Percentiles rank a stretch among this genome's conserved stretches.
Conservation (phyloP, 176 grass and related monocot species). For the Microstegium vimineum region DNA sequence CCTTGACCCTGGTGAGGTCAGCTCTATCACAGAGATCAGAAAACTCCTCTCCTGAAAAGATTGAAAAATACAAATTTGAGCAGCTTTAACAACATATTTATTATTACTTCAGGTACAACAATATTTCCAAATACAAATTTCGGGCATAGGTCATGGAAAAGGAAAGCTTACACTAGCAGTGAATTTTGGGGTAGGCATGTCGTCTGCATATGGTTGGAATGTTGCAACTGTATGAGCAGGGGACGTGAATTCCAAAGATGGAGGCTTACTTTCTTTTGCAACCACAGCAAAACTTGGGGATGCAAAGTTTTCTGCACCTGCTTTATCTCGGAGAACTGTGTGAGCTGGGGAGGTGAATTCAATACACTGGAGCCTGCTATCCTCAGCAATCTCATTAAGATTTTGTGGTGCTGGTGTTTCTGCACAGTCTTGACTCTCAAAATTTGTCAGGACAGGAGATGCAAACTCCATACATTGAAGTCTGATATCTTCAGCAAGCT, state of each 20-base stretch:
- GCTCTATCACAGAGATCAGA: slow-evolving; percentile 62
- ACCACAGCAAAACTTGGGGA: slow-evolving; percentile 31
- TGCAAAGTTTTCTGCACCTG: slow-evolving; percentile 23
- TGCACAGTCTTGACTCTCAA: slow-evolving; percentile 31
- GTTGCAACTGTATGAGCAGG: slow-evolving; percentile 63
- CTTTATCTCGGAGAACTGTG: slow-evolving; percentile 36
- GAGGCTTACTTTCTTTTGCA: slow-evolving; percentile 2
- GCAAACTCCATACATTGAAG: slow-evolving; percentile 40
- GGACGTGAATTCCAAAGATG: slow-evolving; percentile 51
- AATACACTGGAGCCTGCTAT: slow-evolving; percentile 10
- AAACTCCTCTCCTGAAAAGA: slow-evolving; percentile 86
- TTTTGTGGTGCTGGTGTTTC: slow-evolving; percentile 32
- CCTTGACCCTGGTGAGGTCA: slow-evolving; percentile 59
- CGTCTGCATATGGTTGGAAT: slow-evolving; percentile 57
- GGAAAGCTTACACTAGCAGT: slow-evolving; percentile 84
- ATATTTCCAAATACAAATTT: neutral
- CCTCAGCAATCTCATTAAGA: slow-evolving; percentile 10
- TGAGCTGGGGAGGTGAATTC: slow-evolving; percentile 55
- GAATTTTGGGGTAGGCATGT: slow-evolving; percentile 79
- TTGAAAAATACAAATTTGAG: slow-evolving; percentile 22
- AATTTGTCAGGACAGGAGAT: slow-evolving; percentile 52
- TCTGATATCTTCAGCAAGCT: slow-evolving; percentile 17
- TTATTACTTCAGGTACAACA: neutral
- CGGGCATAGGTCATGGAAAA: neutral
- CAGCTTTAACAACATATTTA: neutral